These are phyloP conservation scores for Stentor coeruleus DNA, from an alignment of 73 alveolate species.

Conservation along the genomic window DNA sequence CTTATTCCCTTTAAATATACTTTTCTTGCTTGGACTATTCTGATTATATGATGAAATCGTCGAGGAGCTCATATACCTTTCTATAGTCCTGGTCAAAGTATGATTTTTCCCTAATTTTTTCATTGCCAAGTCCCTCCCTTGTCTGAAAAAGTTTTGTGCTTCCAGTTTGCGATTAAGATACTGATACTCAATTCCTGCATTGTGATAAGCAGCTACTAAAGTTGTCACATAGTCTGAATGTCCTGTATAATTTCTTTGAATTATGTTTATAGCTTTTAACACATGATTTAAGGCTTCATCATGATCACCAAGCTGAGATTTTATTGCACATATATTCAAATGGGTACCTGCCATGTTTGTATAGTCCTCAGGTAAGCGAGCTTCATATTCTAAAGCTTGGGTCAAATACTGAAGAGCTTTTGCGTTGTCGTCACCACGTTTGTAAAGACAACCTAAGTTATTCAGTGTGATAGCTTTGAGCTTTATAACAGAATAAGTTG, in stretches of 20 bases:
- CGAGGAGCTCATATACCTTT: not conserved
- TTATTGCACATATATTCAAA: slow-evolving; percentile 78
- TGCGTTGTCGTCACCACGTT: not conserved
- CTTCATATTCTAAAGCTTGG: slow-evolving; percentile 22
- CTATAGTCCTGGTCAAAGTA: not conserved
- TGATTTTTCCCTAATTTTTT: slow-evolving; percentile 12
- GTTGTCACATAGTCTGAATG: not conserved
- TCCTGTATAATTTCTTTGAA: not conserved
- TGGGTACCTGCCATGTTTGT: slow-evolving; percentile 74
- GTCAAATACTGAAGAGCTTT: not conserved
- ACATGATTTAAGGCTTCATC: slow-evolving; percentile 79
- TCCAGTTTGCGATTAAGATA: not conserved
- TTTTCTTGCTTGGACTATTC: too few species aligned
- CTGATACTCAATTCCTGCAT: slow-evolving; percentile 24
- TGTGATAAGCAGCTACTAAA: slow-evolving; percentile 11
- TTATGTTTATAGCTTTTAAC: slow-evolving; percentile 18
- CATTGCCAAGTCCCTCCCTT: not conserved
- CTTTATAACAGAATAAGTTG: not conserved
- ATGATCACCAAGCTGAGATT: slow-evolving; percentile 63
- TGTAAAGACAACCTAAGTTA: slow-evolving; percentile 13
- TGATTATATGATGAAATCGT: too few species aligned
- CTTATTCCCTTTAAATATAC: too few species aligned
- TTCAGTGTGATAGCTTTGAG: slow-evolving; percentile 10
- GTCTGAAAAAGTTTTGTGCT: not conserved
- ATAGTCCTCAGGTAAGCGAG: slow-evolving; percentile 8